phyloP scores from a whole-genome alignment of 805 yeast genomes.

The Candida dajiaensis region DNA sequence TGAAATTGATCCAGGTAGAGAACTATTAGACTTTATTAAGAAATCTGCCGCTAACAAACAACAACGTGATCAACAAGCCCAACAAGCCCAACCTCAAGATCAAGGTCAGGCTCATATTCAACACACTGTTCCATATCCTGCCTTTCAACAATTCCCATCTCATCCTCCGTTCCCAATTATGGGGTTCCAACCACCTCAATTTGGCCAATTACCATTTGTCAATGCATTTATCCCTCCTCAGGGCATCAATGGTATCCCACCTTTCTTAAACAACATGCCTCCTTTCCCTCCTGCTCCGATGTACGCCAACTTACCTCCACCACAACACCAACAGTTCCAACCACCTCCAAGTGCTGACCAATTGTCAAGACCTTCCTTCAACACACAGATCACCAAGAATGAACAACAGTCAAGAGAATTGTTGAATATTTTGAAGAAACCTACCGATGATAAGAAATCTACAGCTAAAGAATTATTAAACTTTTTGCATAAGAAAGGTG shows the following conservation, averaged over 20 bases:
- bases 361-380: constrained; percentile 32
- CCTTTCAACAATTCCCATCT: constrained; percentile 1
- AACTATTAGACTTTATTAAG: constrained; percentile 57
- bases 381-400: constrained; percentile 18
- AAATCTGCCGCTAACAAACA: constrained; percentile 32
- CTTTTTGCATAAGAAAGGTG: constrained; percentile 4
- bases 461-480: constrained; percentile 13
- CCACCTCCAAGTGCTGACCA: constrained; percentile 34
- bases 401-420: constrained; percentile 36
- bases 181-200: constrained; percentile 9
- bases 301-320: constrained; percentile 10
- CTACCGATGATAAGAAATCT: constrained; percentile 8
- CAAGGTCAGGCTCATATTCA: too few relatives aligned
- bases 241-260: constrained; percentile 3
- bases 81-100: constrained; percentile 4
- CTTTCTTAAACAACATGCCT: constrained; percentile 3
- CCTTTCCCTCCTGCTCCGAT: constrained; percentile 2
- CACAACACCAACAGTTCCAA: constrained; percentile 10
- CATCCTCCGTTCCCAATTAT: constrained; percentile 8
- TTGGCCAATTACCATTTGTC: constrained; percentile 1
- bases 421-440: constrained; percentile 36
- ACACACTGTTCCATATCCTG: constrained; percentile 7
- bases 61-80: constrained; percentile 11
- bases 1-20: constrained; percentile 68
- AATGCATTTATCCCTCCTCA: constrained; percentile 2